Evolutionary conservation across 1,139 yeast genomes (phyloP).

Genomic region (Debaryomycetaceae sp.): DNA sequence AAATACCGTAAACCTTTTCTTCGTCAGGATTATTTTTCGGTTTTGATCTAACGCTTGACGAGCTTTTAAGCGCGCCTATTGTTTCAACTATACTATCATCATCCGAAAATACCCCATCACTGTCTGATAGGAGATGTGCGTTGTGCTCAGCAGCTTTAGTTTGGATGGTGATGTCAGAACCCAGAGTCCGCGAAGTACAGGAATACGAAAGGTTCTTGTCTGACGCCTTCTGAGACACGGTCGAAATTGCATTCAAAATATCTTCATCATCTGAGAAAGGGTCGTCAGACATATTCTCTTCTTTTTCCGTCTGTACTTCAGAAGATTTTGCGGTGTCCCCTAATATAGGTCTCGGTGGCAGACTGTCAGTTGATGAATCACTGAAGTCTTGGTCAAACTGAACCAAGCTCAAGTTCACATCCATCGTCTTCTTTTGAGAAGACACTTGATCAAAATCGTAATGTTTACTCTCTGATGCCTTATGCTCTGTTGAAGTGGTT

Average conservation of each 20-base stretch:
- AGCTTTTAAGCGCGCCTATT: conserved; percentile 6
- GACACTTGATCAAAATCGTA: background rate
- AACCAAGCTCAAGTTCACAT: conserved; percentile 7
- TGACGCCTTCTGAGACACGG: background rate
- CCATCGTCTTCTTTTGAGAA: background rate
- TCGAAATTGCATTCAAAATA: background rate
- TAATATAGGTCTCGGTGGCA: background rate
- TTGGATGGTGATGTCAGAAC: background rate
- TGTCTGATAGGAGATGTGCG: background rate
- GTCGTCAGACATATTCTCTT: conserved; percentile 17
- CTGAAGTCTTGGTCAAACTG: conserved; percentile 17
- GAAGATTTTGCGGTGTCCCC: conserved; percentile 1
- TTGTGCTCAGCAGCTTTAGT: background rate
- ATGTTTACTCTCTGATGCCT: background rate
- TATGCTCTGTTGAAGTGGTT: background rate
- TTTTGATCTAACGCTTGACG: conserved; percentile 1
- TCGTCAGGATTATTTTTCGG: background rate
- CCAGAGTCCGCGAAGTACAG: background rate
- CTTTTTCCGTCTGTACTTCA: background rate
- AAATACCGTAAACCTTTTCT: conserved; percentile 17
- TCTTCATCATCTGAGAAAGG: conserved; percentile 27
- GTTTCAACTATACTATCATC: conserved; percentile 1
- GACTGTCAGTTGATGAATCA: conserved; percentile 7
- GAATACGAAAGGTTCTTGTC: background rate
- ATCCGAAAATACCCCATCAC: conserved; percentile 7